These are phyloP conservation scores for Globisporangium carolinianum DNA, from an alignment of 352 stramenopile species.

Conservation along the genomic window DNA sequence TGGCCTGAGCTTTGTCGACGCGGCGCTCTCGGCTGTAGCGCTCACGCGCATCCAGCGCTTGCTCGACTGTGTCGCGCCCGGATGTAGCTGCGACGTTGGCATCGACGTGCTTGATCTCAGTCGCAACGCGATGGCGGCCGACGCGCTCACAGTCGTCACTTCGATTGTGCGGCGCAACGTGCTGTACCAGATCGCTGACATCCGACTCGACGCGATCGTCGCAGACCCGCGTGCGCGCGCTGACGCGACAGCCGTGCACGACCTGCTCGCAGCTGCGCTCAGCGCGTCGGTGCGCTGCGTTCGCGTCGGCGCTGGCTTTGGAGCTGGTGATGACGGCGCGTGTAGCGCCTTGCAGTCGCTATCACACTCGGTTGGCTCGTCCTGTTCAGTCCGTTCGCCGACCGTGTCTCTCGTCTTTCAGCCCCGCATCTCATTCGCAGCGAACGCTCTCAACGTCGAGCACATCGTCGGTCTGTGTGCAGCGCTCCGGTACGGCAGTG, in stretches of 20 bases:
- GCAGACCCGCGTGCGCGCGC: neutral
- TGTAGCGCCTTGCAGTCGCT: no score
- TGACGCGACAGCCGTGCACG: neutral
- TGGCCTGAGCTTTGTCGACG: neutral
- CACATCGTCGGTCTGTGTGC: neutral
- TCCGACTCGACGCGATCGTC: neutral
- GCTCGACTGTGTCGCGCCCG: neutral
- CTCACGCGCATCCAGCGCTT: neutral
- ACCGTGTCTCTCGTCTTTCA: neutral
- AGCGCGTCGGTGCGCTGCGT: neutral
- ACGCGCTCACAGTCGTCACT: neutral
- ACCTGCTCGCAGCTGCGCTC: neutral
- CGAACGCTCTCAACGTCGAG: neutral
- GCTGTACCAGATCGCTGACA: neutral
- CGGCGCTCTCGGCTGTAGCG: neutral
- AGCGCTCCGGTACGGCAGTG: neutral
- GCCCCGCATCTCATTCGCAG: neutral
- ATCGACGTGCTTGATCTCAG: slow-evolving; percentile 1
- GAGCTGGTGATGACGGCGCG: no score
- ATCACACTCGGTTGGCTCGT: no score
- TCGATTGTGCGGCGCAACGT: neutral
- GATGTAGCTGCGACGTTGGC: neutral
- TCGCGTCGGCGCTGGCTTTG: neutral
- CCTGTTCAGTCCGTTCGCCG: no score
- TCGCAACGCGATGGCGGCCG: slow-evolving; percentile 1